Base-by-base conservation (phyloP, 495 filamentous ascomycete genomes). In the Cudoniella acicularis region DNA sequence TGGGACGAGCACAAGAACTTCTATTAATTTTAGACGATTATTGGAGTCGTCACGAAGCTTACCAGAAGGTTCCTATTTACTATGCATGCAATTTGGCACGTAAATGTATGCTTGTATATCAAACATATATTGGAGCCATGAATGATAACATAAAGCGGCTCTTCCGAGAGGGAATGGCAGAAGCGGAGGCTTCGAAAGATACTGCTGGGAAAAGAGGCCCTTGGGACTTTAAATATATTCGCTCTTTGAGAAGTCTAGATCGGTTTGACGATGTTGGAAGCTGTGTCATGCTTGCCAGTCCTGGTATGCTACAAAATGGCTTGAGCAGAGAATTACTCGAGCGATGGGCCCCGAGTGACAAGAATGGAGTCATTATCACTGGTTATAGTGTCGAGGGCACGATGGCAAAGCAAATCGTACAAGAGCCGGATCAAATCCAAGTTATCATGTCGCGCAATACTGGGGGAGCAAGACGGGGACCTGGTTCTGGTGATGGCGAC, bases 371-470 rank as follows among this genome's bases (percentile, higher is more conserved):
- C 22, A 87, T 98, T 59, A 93, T 98, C 75, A 98, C 94, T 3
- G 94, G 94, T 67, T 98, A 98, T 72, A 94, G 89, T 55, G 94
- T 98, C 22, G 94, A 98, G 73, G 94, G 95, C 10, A 98, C 94
- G 1, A 98, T 98, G 95, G 94, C 91, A 30, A 96, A 96, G 73
- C 81, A 90, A 64, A 83, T 98, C 48, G 85, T 96, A 71, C 89
- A 91, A 58, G 94, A 97, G 69, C 94, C 94, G 0, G 91, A 96
- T 40, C 83, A 87, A 64, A 98, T 98, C 55, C 90, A 88, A 42
- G 93, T 93, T 0, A 85, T 96, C 62, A 97, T 96, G 91, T 89
- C 87, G 18, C 77, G 85, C 54, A 79, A 80, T 54, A 73, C 76
- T 11, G 77, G 75, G 6, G 78, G 78, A 42, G 78, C 75, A 9